A percentile compares a stretch with the other conserved stretches of the same genome.
phyloP scores from a whole-genome alignment of 768 basidiomycete species.

The Tulasnella calospora region DNA sequence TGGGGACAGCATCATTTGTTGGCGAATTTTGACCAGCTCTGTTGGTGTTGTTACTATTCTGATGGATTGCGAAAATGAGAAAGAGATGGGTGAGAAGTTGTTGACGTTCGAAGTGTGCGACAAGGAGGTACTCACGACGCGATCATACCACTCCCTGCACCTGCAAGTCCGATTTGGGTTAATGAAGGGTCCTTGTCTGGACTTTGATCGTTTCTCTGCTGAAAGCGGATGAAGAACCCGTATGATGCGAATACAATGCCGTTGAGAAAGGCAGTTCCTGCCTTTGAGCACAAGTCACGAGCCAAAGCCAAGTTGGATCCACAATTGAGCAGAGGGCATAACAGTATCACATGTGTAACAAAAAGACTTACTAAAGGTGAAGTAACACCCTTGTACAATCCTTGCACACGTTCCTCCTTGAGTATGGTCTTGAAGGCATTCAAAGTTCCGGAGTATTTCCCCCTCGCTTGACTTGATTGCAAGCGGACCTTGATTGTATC shows the following conservation, averaged over 20 bases:
- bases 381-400: conserved; percentile 69
- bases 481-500: conserved; percentile 87
- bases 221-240: conserved; percentile 66
- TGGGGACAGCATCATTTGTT: conserved; percentile 51
- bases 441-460: conserved; percentile 54
- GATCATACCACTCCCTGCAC: conserved; percentile 71
- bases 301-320: not conserved
- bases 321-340: not conserved
- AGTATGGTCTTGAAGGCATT: conserved; percentile 63
- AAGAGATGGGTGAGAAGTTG: not conserved
- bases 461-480: conserved; percentile 57
- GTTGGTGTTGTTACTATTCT: conserved; percentile 77
- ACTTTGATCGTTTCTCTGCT: conserved; percentile 42
- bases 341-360: not conserved
- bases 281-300: conserved; percentile 39
- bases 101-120: not conserved
- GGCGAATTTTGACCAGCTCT: conserved; percentile 83
- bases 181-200: conserved; percentile 54
- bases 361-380: conserved; percentile 63
- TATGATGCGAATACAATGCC: conserved; percentile 84
- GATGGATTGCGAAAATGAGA: not conserved
- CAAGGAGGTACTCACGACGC: conserved; percentile 57
- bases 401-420: conserved; percentile 60
- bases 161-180: conserved; percentile 68
- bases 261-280: conserved; percentile 70